Evolutionary conservation across 2,329 filamentous ascomycete genomes (phyloP), one percentile per base, ranked within the genome.

Genomic region (Septoria linicola): DNA sequence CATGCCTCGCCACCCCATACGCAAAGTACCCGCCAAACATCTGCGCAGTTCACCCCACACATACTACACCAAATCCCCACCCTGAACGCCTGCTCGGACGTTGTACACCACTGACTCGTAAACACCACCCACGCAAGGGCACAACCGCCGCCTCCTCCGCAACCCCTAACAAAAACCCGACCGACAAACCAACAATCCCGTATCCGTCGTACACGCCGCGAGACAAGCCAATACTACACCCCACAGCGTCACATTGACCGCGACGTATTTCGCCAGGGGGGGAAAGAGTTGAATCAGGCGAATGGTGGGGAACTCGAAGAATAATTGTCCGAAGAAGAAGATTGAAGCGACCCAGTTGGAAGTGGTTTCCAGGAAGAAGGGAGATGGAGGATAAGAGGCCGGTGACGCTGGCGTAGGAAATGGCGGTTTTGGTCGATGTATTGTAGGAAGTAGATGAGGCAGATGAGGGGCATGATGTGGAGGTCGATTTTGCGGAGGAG

Each of bases 341-440:
- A 43, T 47, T 14, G 27, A 36, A 30, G 72, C 75, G 1, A 81
- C 68, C 75, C 78, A 82, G 53, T 71, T 79, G n/a, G n/a, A n/a
- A n/a, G n/a, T n/a, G n/a, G 59, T 85, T 85, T 54, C 83, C 70
- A 0, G 76, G 73, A 1, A 80, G 80, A 16, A 74, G 70, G 1
- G 84, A 71, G 10, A 76, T 57, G 4, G 84, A 72, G 54, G 83
- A 81, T 2, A 82, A 74, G 21, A 87, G 79, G 1, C 81, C 75
- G 17, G 49, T 52, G 14, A 55, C 31, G 2, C 43, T 45, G 11
- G 35, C 53, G 4, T 35, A 51, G 16, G 42, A 34, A 7, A 39
- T 51, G 25, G 23, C 34, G 21, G 43, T 48, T 41, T 55, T 55
- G n/a, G 40, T 55, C 53, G 11, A 39, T 49, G 2, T 48, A 48